Base-by-base conservation (phyloP, 768 basidiomycete species). In the Termitomyces sp. region DNA sequence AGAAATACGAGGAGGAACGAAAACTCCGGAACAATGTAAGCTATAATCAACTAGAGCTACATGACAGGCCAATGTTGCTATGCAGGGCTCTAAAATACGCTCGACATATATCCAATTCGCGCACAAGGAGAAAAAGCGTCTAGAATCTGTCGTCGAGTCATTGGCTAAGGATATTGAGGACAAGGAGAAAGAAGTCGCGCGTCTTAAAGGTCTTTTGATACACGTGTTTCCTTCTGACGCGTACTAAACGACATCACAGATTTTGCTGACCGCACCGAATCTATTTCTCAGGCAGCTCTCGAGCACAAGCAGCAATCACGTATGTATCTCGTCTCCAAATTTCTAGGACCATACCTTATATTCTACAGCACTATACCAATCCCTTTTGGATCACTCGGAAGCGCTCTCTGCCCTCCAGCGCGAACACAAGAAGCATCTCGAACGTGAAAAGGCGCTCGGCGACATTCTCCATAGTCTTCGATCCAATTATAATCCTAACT, bases 401-500 rank as follows among this genome's bases (percentile, higher is more conserved):
- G 90, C 89, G 6, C 79, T 99, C 32, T 85, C 84, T 57, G 86
- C 91, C 15, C 81, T 99, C 1, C 80, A 85, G 54, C 77, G 77
- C 35, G 86, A 90, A 64, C 77, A 92, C 66, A 74, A 85, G 53
- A 83, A 84, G 56, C 85, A 90, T 54, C 68, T 91, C 25, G 82
- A 88, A 56, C 86, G 88, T 49, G 85, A 95, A 64, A 81, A 81
- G 56, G 77, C 84, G 43, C 82, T 99, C 2, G 88, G 87, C 22
- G 81, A 86, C n/a, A 91, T 99, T 48, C 80, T 99, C 6, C 81
- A 85, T 54, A 76, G 85, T 27, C 81, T 99, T 11, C 81, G 91
- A 20, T 81, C 83, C 10, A 86, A 88, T 4, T 98, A 97, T 73
- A 99, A 99, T 68, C 96, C 96, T 15, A 99, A 99, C 69, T 98